Evolutionary conservation across 2,329 filamentous ascomycete species (phyloP).

Genomic region (Verticillium nubilum): DNA sequence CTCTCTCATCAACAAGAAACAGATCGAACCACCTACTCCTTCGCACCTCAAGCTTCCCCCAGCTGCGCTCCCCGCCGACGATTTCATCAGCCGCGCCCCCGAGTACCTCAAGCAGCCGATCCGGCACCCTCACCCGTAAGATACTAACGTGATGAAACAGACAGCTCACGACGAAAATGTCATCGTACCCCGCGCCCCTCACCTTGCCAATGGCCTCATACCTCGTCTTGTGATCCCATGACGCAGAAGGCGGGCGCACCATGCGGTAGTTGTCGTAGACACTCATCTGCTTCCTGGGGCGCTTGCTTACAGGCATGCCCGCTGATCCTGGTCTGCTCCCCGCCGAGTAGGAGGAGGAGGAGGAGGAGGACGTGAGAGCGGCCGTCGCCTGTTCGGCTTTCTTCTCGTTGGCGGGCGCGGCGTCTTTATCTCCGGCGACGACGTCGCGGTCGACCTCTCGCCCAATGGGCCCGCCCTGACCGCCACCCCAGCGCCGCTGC

Average conservation of each 20-base stretch:
- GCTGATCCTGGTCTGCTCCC: constrained; percentile 10
- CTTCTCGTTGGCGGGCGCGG: background rate
- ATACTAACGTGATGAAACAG: constrained; percentile 58
- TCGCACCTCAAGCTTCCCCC: constrained; percentile 49
- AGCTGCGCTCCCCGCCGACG: constrained; percentile 30
- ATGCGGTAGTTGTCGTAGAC: constrained; percentile 61
- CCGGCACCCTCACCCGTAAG: constrained; percentile 53
- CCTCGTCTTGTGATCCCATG: constrained; percentile 55
- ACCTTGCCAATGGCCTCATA: constrained; percentile 53
- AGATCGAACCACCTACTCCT: constrained; percentile 58
- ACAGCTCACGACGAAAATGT: constrained; percentile 56
- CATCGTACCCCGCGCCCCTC: constrained; percentile 44
- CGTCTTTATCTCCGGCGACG: constrained; percentile 40
- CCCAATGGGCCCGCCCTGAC: constrained; percentile 56
- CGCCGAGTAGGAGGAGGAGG: constrained; percentile 3
- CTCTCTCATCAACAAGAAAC: constrained; percentile 46
- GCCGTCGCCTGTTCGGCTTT: constrained; percentile 13
- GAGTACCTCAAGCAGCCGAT: constrained; percentile 44
- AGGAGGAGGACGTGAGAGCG: background rate
- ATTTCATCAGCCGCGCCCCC: constrained; percentile 35
- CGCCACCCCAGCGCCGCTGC: constrained; percentile 57
- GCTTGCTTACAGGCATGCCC: constrained; percentile 32
- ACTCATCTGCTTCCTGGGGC: constrained; percentile 47
- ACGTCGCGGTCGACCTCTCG: constrained; percentile 49
- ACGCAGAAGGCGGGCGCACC: constrained; percentile 49